Evolutionary conservation across 2,329 filamentous ascomycete genomes (phyloP).

Genomic region (Sporothrix luriei): DNA sequence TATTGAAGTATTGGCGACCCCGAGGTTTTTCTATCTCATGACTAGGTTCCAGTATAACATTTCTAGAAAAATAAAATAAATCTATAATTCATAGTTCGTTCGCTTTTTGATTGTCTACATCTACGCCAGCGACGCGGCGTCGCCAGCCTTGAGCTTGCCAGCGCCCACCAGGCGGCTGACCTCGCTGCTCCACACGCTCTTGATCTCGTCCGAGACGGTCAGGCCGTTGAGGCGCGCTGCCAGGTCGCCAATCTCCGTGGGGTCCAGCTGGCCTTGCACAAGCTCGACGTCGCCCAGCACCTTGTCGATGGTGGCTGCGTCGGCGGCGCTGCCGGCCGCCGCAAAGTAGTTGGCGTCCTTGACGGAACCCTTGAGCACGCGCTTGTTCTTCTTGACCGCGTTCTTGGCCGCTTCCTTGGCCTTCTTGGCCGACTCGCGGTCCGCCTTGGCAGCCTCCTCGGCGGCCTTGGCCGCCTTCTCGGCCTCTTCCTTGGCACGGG

Average conservation of each 20-base stretch:
- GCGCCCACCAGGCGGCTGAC: conserved; percentile 74
- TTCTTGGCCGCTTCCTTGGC: conserved; percentile 98
- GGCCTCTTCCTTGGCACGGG: conserved; percentile 80
- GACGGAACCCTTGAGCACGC: conserved; percentile 86
- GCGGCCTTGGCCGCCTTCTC: conserved; percentile 78
- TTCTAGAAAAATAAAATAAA: conserved; percentile 20
- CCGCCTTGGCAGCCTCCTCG: conserved; percentile 81
- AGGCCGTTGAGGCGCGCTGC: conserved; percentile 77
- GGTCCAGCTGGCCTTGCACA: conserved; percentile 83
- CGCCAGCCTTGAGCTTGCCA: conserved; percentile 84
- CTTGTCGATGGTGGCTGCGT: conserved; percentile 76
- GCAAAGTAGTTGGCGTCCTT: conserved; percentile 99
- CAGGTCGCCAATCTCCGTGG: conserved; percentile 84
- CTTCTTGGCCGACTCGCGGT: conserved; percentile 87
- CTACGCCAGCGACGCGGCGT: conserved; percentile 66
- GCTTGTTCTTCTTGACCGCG: conserved; percentile 99
- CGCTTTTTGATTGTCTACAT: not conserved
- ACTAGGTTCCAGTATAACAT: conserved; percentile 12
- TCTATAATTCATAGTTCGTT: conserved; percentile 2
- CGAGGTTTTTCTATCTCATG: conserved; percentile 7
- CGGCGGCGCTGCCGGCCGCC: conserved; percentile 65
- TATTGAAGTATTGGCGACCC: not conserved
- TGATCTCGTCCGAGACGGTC: conserved; percentile 82
- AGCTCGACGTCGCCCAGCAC: conserved; percentile 85
- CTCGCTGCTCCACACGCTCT: conserved; percentile 77